Conservation (phyloP, 2,329 filamentous ascomycete genomes). For the Didymella lethalis region DNA sequence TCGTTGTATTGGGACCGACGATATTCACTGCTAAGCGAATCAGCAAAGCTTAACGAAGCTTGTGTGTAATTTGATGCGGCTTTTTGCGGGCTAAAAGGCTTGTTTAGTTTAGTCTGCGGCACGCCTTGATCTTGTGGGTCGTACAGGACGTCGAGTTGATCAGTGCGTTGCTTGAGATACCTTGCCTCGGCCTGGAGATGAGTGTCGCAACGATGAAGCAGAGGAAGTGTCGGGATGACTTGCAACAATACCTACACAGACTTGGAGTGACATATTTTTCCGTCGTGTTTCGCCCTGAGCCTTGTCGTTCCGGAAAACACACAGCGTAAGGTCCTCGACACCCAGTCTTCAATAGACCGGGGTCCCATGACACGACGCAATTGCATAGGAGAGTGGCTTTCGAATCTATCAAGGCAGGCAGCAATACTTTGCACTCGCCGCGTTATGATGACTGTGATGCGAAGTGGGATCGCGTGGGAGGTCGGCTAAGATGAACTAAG, state of each 20-base stretch:
- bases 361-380: too few species aligned
- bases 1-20: neutral
- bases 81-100: neutral
- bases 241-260: neutral
- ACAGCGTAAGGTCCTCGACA: too few species aligned
- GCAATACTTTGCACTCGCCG: too few species aligned
- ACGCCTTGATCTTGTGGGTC: neutral
- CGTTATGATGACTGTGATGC: too few species aligned
- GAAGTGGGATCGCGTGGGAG: too few species aligned
- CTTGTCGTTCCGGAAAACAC: too few species aligned
- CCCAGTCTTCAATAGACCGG: too few species aligned
- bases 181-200: neutral
- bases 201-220: neutral
- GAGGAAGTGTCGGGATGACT: neutral
- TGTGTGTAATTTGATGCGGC: neutral
- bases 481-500: too few species aligned
- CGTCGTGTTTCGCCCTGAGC: too few species aligned
- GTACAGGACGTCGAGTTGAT: neutral
- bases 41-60: neutral
- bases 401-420: too few species aligned
- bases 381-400: too few species aligned
- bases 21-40: neutral
- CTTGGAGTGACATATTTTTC: neutral
- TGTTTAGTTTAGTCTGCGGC: neutral
- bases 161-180: neutral